Evolutionary conservation across 1,139 yeast genomes (phyloP), one percentile per base, ranked within the genome.

Genomic region (Sugiyamaella japonica): DNA sequence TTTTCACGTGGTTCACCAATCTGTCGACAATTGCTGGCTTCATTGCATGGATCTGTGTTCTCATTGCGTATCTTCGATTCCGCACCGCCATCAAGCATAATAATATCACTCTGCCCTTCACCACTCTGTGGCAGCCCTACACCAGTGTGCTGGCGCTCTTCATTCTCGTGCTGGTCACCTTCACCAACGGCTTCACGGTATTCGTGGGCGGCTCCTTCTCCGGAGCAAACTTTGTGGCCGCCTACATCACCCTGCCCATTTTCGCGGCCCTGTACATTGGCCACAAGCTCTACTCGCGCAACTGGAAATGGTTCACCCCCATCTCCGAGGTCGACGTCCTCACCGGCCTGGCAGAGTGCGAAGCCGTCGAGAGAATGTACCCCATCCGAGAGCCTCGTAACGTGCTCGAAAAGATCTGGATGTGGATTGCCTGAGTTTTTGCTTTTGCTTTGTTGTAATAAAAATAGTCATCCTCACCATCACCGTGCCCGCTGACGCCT

Each of bases 151-250:
- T 73, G 52, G 70, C 77, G 8, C 74, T 78, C 31, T 71, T 80
- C 56, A 66, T 80, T 48, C 72, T 85, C 34, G 53, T 56, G 5
- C 31, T 66, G 10, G 74, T 85, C 60, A 80, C 82, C 36, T 74
- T 86, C 62, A 76, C 88, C 59, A 91, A 87, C 72, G 95, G 95
- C 29, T 87, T 81, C 70, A 71, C 76, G 1, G 82, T 80, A 1
- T 85, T 85, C 73, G 82, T 79, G 53, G 75, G 78, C 56, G 81
- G 77, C 15, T 52, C 73, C 44, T 76, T 85, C 65, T 75, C 72
- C 49, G 86, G 79, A 0, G 66, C 80, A 4, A 73, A 73, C 47
- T 81, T 82, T 69, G 80, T 82, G 65, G 73, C 76, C 61, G 73
- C 78, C 56, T 82, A 81, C 67, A 68, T 82, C 65, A 81, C 84